phyloP scores from a whole-genome alignment of 352 stramenopile genomes.

The Phytophthora palmivora region DNA sequence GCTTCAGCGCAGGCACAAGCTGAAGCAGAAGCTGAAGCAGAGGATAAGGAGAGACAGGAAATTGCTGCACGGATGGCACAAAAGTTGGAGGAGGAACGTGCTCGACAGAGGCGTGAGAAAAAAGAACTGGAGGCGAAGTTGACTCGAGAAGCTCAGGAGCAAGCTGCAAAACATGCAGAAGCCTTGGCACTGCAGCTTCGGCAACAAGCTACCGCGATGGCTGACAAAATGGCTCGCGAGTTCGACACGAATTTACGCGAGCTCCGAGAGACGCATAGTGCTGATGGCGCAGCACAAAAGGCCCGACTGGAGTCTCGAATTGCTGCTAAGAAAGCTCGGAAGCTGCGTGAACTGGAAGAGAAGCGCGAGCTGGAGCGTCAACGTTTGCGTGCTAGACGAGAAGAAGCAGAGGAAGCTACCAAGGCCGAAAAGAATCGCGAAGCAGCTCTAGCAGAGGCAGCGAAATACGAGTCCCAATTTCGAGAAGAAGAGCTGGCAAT shows the following conservation, averaged over 20 bases:
- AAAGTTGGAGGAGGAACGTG: slow-evolving; percentile 60
- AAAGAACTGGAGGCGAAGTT: no score
- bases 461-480: slow-evolving; percentile 46
- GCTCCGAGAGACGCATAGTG: no score
- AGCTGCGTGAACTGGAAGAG: slow-evolving; percentile 72
- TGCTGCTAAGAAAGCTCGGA: slow-evolving; percentile 80
- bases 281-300: no score
- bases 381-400: slow-evolving; percentile 48
- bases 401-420: slow-evolving; percentile 48
- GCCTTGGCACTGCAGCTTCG: no score
- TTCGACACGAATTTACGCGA: no score
- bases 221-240: no score
- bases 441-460: slow-evolving; percentile 33
- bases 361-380: slow-evolving; percentile 67
- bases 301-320: slow-evolving; percentile 78
- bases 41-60: slow-evolving; percentile 40
- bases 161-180: no score
- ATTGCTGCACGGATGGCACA: slow-evolving; percentile 38
- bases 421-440: slow-evolving; percentile 42
- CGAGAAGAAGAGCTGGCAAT: slow-evolving; percentile 53
- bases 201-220: no score
- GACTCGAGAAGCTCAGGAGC: no score
- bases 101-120: slow-evolving; percentile 58
- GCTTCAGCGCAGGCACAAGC: slow-evolving; percentile 29
- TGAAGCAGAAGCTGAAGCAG: slow-evolving; percentile 35